phyloP scores from a whole-genome alignment of 148 eudicot genomes.

The Rhododendron ovatum region DNA sequence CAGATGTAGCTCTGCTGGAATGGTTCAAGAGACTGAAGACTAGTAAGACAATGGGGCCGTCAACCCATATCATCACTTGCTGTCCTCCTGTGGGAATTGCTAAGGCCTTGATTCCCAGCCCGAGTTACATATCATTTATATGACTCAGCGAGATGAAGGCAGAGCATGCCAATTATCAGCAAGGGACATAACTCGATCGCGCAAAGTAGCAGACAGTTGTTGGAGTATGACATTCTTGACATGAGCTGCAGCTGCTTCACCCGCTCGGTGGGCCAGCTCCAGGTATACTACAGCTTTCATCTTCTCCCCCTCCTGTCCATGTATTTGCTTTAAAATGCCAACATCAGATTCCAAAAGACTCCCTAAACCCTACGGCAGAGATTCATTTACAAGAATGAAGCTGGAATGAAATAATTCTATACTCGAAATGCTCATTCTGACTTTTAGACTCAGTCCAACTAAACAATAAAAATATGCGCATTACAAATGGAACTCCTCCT shows the following conservation, averaged over 20 bases:
- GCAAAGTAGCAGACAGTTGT: slow-evolving; percentile 52
- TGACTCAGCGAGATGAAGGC: slow-evolving; percentile 52
- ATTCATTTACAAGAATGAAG: neutral
- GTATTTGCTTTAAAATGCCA: neutral
- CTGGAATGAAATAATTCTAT: neutral
- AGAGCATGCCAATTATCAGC: slow-evolving; percentile 75
- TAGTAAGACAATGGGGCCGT: neutral
- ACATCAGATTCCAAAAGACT: neutral
- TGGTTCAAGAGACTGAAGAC: neutral
- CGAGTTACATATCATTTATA: neutral
- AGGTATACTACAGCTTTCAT: slow-evolving; percentile 73
- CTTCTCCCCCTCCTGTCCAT: slow-evolving; percentile 81
- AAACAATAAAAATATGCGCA: neutral
- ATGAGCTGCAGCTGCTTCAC: slow-evolving; percentile 68
- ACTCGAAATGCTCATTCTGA: neutral
- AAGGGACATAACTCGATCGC: slow-evolving; percentile 48
- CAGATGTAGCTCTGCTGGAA: neutral
- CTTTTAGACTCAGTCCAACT: neutral
- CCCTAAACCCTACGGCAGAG: neutral
- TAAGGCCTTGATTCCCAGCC: neutral
- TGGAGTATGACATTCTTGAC: slow-evolving; percentile 61
- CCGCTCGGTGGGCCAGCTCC: slow-evolving; percentile 80
- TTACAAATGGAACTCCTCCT: neutral
- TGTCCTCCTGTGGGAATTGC: neutral
- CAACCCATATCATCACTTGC: neutral